Base-by-base conservation (phyloP, 106 monocot species). In the Dioscorea dumetorum region DNA sequence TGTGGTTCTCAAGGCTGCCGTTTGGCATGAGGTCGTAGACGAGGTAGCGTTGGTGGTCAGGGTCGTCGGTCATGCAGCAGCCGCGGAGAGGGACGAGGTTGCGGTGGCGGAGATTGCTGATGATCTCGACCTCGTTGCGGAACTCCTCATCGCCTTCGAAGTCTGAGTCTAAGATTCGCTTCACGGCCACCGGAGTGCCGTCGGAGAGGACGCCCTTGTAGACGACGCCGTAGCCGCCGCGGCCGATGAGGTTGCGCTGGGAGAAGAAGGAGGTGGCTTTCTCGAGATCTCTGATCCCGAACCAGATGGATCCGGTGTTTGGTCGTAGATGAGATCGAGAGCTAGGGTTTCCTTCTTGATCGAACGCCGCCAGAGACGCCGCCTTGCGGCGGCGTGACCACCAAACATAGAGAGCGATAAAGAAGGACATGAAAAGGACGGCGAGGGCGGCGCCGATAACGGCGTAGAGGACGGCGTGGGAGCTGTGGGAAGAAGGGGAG, bases 1-100 rank as follows among this genome's bases (percentile, higher is more conserved):
- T 81, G 66, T 84, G 75, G 41, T 83, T 79, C 34, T 84, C 76
- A 2, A 91, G 76, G 71, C 57, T 78, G 13, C 87, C 76, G 16
- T 85, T 91, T 23, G 87, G 84, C 91, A 91, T 91, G 81, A 72
- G 82, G 53, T 91, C 91, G 57, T 85, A 91, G 13, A 91, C 79
- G 48, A 93, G 74, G 62, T 81, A 93, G 54, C 82, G 64, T 76
- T 85, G 85, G 21, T 76, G 82, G 5, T 85, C 85, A n/a, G 15
- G 58, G 35, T 72, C 87, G 34, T 72, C 70, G 62, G 82, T 68
- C 58, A 88, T 92, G 78, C 92, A 88, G 72, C 85, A 92, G 12
- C 92, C 92, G 14, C 92, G 64, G 49, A 88, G 72, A 16, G 88
- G 88, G n/a, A 88, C 88, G 57, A 92, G 70, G 24, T 87, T 91